phyloP scores from a whole-genome alignment of 2,329 filamentous ascomycete genomes.

The Aspergillus thermomutatus region DNA sequence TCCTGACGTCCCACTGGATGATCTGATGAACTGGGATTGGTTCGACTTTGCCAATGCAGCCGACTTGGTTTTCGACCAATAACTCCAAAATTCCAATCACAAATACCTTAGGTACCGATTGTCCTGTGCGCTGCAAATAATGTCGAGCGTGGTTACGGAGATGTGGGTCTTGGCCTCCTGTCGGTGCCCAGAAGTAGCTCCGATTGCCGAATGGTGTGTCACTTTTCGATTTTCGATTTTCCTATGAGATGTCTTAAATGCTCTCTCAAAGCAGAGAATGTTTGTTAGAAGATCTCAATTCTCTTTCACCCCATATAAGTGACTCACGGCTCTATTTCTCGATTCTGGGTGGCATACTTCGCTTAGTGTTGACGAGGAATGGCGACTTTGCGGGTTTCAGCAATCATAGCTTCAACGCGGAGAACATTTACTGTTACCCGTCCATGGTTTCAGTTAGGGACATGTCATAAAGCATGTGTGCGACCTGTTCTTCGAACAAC shows the following conservation, averaged over 20 bases:
- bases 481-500: slow-evolving; percentile 8
- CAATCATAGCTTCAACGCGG: slow-evolving; percentile 19
- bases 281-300: not conserved
- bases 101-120: not conserved
- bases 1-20: slow-evolving; percentile 57
- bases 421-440: slow-evolving; percentile 21
- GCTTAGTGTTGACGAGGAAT: slow-evolving; percentile 11
- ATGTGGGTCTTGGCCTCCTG: slow-evolving; percentile 4
- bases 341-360: not conserved
- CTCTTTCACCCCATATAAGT: not conserved
- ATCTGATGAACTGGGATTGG: slow-evolving; percentile 58
- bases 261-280: not conserved
- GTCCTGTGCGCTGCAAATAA: not conserved
- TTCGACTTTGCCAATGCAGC: slow-evolving; percentile 41
- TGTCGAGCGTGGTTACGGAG: not conserved
- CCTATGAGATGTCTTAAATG: not conserved
- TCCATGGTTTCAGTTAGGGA: slow-evolving; percentile 18
- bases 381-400: slow-evolving; percentile 23
- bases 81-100: not conserved
- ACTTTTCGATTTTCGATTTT: slow-evolving; percentile 12
- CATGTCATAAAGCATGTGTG: slow-evolving; percentile 12
- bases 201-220: slow-evolving; percentile 17
- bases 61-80: slow-evolving; percentile 18
- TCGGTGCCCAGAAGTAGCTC: slow-evolving; percentile 30
- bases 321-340: slow-evolving; percentile 5